Conservation (phyloP, 805 yeast species). For the Lipomyces sp. region DNA sequence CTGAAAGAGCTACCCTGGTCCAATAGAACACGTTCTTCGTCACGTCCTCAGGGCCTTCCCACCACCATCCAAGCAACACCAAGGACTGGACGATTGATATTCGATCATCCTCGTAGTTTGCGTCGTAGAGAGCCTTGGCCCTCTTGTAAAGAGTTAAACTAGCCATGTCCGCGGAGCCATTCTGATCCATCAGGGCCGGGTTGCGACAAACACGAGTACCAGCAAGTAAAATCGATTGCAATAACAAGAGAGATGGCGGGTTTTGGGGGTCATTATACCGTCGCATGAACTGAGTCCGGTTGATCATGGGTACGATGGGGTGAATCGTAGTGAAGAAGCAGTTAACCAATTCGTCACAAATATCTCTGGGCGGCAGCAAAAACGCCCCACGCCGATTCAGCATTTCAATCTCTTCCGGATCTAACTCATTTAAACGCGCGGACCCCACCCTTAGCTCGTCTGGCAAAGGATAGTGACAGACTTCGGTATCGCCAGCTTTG, state of each 20-base stretch:
- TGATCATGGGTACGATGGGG: conserved; percentile 70
- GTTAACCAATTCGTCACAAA: conserved; percentile 64
- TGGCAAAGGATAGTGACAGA: conserved; percentile 47
- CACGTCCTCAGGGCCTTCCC: conserved; percentile 76
- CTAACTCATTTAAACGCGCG: conserved; percentile 47
- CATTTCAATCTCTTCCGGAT: conserved; percentile 67
- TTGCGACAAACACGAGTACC: conserved; percentile 67
- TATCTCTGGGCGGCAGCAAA: conserved; percentile 62
- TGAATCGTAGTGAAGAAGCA: conserved; percentile 67
- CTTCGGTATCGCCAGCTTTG: conserved; percentile 52
- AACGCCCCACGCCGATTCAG: conserved; percentile 60
- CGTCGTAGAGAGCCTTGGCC: conserved; percentile 75
- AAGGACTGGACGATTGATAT: conserved; percentile 65
- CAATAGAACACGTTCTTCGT: conserved; percentile 70
- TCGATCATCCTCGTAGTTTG: conserved; percentile 69
- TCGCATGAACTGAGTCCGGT: conserved; percentile 64
- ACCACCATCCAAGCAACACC: conserved; percentile 65
- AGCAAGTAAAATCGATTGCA: conserved; percentile 72
- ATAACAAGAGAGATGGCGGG: conserved; percentile 64
- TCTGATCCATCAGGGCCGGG: conserved; percentile 55
- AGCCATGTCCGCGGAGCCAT: conserved; percentile 56
- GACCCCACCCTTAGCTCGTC: conserved; percentile 39
- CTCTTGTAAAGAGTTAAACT: conserved; percentile 66
- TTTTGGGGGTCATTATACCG: conserved; percentile 59
- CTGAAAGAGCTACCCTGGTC: conserved; percentile 68